These are phyloP conservation scores for Boletus tomentosulus DNA, from an alignment of 768 basidiomycete genomes.

Conservation along the genomic window DNA sequence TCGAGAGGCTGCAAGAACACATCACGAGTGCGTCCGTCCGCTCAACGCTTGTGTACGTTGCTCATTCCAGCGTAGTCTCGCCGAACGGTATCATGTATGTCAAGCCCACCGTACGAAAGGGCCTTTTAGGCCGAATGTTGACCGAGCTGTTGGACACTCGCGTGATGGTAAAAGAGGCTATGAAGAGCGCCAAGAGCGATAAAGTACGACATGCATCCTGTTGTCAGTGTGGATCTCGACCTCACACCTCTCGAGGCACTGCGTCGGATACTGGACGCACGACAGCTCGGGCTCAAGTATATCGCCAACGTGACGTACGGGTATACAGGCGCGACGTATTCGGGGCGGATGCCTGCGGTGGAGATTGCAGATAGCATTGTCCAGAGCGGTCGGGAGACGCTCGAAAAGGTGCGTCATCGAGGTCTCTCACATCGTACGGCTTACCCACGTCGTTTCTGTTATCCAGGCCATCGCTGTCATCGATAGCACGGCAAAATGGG, in stretches of 20 bases:
- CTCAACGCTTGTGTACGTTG: neutral
- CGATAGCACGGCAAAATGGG: slow-evolving; percentile 77
- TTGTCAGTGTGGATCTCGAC: neutral
- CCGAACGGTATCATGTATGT: slow-evolving; percentile 96
- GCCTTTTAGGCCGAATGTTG: slow-evolving; percentile 87
- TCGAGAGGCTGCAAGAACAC: slow-evolving; percentile 69
- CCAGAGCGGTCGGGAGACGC: slow-evolving; percentile 90
- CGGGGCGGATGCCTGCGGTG: slow-evolving; percentile 96
- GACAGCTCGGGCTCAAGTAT: slow-evolving; percentile 90
- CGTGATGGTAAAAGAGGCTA: slow-evolving; percentile 97
- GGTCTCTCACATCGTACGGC: neutral
- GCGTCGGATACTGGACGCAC: slow-evolving; percentile 74
- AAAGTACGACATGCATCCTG: slow-evolving; percentile 48
- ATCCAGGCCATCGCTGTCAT: slow-evolving; percentile 78
- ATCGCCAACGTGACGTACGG: slow-evolving; percentile 96
- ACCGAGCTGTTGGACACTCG: slow-evolving; percentile 89
- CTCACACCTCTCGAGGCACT: slow-evolving; percentile 50
- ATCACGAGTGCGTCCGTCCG: slow-evolving; percentile 56
- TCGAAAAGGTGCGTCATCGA: slow-evolving; percentile 69
- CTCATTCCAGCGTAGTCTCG: slow-evolving; percentile 55
- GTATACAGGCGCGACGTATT: slow-evolving; percentile 91
- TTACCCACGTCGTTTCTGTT: neutral
- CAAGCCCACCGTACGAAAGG: slow-evolving; percentile 77
- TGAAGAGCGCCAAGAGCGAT: slow-evolving; percentile 76
- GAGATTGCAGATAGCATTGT: slow-evolving; percentile 99